Base-by-base conservation (phyloP, 176 grass and related monocot species). In the Triticum turgidum region DNA sequence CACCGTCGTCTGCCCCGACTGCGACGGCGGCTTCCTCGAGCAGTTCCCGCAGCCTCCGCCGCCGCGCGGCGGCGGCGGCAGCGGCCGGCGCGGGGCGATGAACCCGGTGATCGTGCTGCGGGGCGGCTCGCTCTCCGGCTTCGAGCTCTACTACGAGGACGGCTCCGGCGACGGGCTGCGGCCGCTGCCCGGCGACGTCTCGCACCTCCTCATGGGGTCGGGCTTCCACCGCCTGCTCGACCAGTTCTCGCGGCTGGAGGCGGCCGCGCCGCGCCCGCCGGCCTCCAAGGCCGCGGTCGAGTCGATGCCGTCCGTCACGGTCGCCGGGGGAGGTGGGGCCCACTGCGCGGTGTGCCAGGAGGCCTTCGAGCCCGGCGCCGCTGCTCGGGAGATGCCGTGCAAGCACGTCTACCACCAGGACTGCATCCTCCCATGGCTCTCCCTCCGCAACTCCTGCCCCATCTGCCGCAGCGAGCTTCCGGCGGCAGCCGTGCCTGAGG, bases 401-500 rank as follows among this genome's bases (percentile, higher is more conserved):
- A 99, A 97, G 69, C 97, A 99, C 77, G 90, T 99, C 71, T 99
- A 96, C 85, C 97, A 99, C 49, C 93, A 95, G 27, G 94, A 99
- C 77, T 99, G 97, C 92, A 99, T 99, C 79, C 61, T 93, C 3
- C 97, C 97, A 20, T 97, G 97, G 97, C 94, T 99, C 87, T 96
- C 86, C 79, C 86, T 97, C 49, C 97, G 95, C 67, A 99, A 99
- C 84, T 97, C 97, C 12, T 99, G 97, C 89, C 97, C 97, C 33
- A 83, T 99, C 65, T 99, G 97, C 73, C 97, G 97, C 52, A 89
- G 79, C 65, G 84, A 93, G 89, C 83, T 99, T 9, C 92, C 94
- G 5, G 83, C 66, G 0, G 83, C 83, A 0, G 79, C 62, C 9
- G 38, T 83, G 24, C 65, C 90, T 6, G 80, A 83, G 64, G 70